Evolutionary conservation across 495 filamentous ascomycete genomes (phyloP), one percentile per base, ranked within the genome.

Genomic region (Penicillium salamii): DNA sequence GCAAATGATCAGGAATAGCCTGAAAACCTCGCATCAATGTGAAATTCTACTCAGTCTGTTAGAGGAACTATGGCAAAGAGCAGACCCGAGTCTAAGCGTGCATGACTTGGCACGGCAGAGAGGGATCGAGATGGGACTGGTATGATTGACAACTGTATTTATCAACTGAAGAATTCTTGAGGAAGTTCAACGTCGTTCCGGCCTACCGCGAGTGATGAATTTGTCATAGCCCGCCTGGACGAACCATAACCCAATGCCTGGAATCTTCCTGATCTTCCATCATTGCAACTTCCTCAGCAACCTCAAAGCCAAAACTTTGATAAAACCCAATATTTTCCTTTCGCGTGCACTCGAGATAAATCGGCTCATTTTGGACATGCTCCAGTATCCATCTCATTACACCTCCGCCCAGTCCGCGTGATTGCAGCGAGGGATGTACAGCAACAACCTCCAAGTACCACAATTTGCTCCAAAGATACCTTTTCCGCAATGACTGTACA

Each of bases 401-500:
- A 1, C 36, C 50, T 5, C 50, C 34, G 0, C 59, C 62, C 1
- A 68, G 28, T 1, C 62, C 65, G 13, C 62, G 56, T 11, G 52
- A 54, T 34, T 66, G 65, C 9, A 66, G 43, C 3, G 42, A 49
- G 7, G 65, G 65, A 54, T 68, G 62, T 2, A 68, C 62, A 19
- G 62, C 62, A 15, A 68, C 19, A 1, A 68, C 56, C 34, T 66
- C 62, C 7, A 66, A 54, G 39, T 66, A 66, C 62, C 65, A 68
- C 15, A 61, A 21, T 33, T 51, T 34, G 0, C 52, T 19, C 6
- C 41, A 32, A 5, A 36, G 40, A 42, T 60, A 60, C 6, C 34
- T 12, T 21, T 26, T 18, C 21, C 50, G 47, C 6, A 63, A 33
- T 1, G 14, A 28, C 7, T 53, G 7, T 11, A 56, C 47, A 1